Evolutionary conservation across 805 yeast species (phyloP), one percentile per base, ranked within the genome.

Genomic region (Saitoella complicata): DNA sequence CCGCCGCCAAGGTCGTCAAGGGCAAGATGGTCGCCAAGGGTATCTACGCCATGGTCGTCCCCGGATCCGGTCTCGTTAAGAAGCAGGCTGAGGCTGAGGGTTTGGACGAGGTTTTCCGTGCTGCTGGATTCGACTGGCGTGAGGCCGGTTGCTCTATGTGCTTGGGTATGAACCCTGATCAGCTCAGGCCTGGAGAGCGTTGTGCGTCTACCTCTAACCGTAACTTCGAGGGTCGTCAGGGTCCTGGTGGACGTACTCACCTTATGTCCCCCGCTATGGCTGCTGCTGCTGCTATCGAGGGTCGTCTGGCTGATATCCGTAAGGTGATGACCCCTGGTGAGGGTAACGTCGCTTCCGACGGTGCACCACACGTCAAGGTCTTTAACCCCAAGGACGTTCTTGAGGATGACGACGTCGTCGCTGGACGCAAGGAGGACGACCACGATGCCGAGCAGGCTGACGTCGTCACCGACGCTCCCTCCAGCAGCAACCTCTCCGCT

Each of bases 141-240:
- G 98, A 91, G 69, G 97, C 98, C 53, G 98, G 98, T 49, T 91
- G 98, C 68, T 88, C 97, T 38, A 91, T 91, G 98, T 91, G 98
- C 69, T 73, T 91, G 44, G 98, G 98, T 65, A 91, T 91, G 98
- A 91, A 91, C 68, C 96, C 97, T 38, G 98, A 91, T 69, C 88
- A 91, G 56, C 73, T 91, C 59, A 74, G 78, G 50, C 98, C 98
- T 37, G 76, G 81, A 59, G 98, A 91, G 66, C 78, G 98, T 68
- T 91, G 98, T 70, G 98, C 98, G 6, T 87, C 97, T 9, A 91
- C 98, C 12, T 88, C 97, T 21, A 91, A 91, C 73, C 81, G 98
- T 73, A 91, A 91, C 69, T 91, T 91, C 60, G 96, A 88, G 65
- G 98, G 98, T 57, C 87, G 98, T 67, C 98, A 91, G 71, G 98